Base-by-base conservation (phyloP, 2,329 filamentous ascomycete genomes). In the Phialophora chinensis region DNA sequence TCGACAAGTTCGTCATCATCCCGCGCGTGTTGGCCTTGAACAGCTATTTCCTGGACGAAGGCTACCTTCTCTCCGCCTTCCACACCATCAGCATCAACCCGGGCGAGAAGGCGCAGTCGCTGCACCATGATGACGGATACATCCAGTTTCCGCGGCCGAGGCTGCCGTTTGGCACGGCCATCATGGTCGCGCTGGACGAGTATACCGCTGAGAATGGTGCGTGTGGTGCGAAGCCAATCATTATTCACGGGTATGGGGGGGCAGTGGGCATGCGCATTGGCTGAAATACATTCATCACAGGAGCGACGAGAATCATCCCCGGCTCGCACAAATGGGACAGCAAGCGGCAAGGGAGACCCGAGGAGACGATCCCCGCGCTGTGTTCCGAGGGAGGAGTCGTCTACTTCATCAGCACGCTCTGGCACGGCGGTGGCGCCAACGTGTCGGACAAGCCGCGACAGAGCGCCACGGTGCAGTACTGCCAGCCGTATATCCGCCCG, bases 391-490 rank as follows among this genome's bases (percentile, higher is more conserved):
- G 78, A 27, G 79, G 77, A 66, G 75, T 77, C 2, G 71, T 79
- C 27, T 79, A 74, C 56, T 76, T 77, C 60, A 62, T 78, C 14
- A 75, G 74, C 20, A 79, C 76, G 10, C 69, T 78, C 6, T 79
- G 77, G 76, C 79, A 80, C 65, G 76, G 76, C 25, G 79, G 78
- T 7, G 78, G 79, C n/a, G 68, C 72, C 23, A 80, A 79, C 55
- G 69, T 65, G 5, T 74, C 75, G 14, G 60, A 71, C 27, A 66
- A 61, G 33, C 72, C 72, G n/a, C 72, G 79, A 27, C 67, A 74
- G 44, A 78, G 77, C 52, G 69, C 77, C 52, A 80, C 78, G 14
- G 75, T 79, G n/a, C 78, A 80, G 70, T 80, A 79, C 71, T 80
- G 77, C 65, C 77, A 79, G 68, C 78, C 78, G 4, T 83, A 74